A percentile compares a stretch with the other conserved stretches of the same genome.
phyloP scores from a whole-genome alignment of 2,329 filamentous ascomycete species.

The Colletotrichum salicis region DNA sequence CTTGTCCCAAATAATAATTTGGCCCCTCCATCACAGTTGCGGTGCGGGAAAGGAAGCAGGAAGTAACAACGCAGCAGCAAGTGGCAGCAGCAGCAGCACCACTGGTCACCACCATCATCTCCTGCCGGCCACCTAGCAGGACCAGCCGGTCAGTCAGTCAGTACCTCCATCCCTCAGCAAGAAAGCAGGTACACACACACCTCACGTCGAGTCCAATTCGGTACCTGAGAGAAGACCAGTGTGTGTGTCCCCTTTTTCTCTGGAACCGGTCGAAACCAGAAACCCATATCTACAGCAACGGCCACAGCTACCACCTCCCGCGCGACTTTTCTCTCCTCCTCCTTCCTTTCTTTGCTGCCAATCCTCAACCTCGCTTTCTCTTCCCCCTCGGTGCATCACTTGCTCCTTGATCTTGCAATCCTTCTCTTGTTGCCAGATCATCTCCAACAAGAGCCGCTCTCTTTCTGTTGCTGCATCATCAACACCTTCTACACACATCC shows the following conservation, averaged over 20 bases:
- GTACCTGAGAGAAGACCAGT: not conserved
- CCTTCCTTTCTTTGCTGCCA: constrained; percentile 16
- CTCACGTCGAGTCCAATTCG: too few relatives aligned
- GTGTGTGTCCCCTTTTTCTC: constrained; percentile 31
- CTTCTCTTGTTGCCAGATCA: constrained; percentile 5
- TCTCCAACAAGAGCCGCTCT: not conserved
- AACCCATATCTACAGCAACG: constrained; percentile 37
- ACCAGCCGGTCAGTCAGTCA: not conserved
- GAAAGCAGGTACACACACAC: not conserved
- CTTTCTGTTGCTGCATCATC: constrained; percentile 6
- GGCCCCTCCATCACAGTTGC: constrained; percentile 49
- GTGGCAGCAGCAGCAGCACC: not conserved
- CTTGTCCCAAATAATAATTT: constrained; percentile 47
- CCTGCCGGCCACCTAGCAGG: not conserved
- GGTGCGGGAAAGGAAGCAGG: constrained; percentile 9
- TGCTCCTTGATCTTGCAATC: constrained; percentile 1
- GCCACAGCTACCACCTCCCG: constrained; percentile 11
- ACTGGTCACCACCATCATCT: not conserved
- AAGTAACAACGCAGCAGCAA: not conserved
- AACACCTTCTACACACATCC: constrained; percentile 22
- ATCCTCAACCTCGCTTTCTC: not conserved
- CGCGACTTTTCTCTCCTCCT: constrained; percentile 2
- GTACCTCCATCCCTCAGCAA: too few relatives aligned
- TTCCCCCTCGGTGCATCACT: not conserved
- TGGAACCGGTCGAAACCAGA: constrained; percentile 21